Evolutionary conservation across 108 stramenopile species (phyloP).

Genomic region (Fragilariopsis cylindrus): DNA sequence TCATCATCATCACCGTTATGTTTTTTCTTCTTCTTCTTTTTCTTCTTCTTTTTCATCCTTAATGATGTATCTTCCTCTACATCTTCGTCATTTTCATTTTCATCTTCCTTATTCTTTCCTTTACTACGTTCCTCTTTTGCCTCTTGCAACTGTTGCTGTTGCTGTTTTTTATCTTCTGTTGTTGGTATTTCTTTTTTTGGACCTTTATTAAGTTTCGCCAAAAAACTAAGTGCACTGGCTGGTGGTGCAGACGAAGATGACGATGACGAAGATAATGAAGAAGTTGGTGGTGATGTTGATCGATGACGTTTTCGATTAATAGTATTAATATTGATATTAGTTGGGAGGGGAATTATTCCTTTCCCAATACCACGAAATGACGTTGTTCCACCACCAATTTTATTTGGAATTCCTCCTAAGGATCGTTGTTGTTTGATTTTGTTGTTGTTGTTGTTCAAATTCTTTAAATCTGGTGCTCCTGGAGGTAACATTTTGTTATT

Average conservation of each 20-base stretch:
- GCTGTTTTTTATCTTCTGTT: not conserved
- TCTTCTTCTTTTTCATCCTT: not conserved
- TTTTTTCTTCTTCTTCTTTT: not conserved
- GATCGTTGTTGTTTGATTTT: not conserved
- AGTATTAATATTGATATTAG: no score
- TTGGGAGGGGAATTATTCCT: no score
- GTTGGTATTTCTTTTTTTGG: not conserved
- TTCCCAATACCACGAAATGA: no score
- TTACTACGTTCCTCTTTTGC: not conserved
- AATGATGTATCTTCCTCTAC: not conserved
- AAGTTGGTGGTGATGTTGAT: not conserved
- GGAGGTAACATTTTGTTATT: slow-evolving; percentile 3
- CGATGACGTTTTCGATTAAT: not conserved
- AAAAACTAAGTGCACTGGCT: slow-evolving; percentile 33
- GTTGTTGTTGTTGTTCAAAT: not conserved
- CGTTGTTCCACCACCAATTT: not conserved
- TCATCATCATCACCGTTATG: no score
- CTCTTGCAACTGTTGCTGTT: not conserved
- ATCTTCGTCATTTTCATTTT: not conserved
- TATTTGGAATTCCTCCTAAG: not conserved
- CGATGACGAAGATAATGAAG: not conserved
- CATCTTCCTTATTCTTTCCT: not conserved
- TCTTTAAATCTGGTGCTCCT: slow-evolving; percentile 21
- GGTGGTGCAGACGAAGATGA: slow-evolving; percentile 21
- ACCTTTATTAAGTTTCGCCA: slow-evolving; percentile 41